Percentiles rank a stretch among this genome's conserved stretches.
Evolutionary conservation across 2,329 filamentous ascomycete species (phyloP).

Genomic region (Fusarium sp.): DNA sequence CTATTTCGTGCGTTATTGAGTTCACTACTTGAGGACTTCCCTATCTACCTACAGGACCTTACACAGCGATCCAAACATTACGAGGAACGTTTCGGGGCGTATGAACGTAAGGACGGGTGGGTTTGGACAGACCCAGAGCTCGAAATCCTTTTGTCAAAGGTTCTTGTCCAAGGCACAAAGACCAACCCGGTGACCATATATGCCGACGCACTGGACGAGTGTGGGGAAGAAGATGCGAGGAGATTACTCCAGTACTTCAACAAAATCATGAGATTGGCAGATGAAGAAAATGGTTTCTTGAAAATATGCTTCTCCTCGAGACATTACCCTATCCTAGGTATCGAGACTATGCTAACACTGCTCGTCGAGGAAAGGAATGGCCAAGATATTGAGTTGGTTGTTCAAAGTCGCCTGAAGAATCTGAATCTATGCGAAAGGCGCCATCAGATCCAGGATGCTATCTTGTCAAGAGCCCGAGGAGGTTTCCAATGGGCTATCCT

Average conservation of each 20-base stretch:
- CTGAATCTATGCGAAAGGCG: accelerated
- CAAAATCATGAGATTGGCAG: accelerated
- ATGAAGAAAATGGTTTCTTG: background rate
- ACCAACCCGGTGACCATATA: background rate
- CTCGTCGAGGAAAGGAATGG: background rate
- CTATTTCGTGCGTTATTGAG: background rate
- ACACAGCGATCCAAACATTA: background rate
- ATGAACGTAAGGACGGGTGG: background rate
- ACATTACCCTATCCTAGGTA: background rate
- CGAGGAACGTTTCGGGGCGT: background rate
- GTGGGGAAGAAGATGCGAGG: background rate
- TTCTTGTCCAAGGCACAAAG: background rate
- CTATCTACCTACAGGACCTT: accelerated
- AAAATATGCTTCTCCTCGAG: background rate
- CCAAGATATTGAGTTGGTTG: background rate
- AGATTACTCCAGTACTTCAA: accelerated
- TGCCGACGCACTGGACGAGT: conserved; percentile 3
- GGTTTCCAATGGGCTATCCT: conserved; percentile 3
- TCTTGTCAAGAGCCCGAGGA: background rate
- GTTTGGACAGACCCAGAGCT: background rate
- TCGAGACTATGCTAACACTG: background rate
- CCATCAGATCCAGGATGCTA: background rate
- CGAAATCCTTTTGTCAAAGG: accelerated
- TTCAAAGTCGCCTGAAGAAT: background rate
- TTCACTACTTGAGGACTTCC: background rate